Conservation (phyloP, 345 rosid species). For the Camelina hispida region DNA sequence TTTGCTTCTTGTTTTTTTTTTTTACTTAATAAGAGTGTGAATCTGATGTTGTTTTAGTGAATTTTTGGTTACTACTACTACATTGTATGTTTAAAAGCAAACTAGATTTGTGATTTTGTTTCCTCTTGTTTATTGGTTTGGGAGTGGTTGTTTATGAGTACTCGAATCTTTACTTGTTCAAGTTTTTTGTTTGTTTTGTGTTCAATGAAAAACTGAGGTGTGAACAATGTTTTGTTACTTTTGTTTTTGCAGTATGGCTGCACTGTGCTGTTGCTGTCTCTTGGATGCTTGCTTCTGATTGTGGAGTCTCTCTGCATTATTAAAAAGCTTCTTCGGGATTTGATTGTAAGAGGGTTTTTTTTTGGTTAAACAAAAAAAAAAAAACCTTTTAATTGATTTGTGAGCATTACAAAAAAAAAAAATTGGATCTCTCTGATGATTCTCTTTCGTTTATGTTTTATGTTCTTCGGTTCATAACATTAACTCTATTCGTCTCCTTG, state of each 20-base stretch:
- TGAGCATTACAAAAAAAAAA: not conserved
- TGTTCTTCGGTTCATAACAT: constrained; percentile 15
- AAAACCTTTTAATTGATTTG: not conserved
- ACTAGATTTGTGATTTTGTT: not conserved
- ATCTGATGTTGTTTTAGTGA: constrained; percentile 9
- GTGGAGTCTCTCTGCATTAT: not conserved
- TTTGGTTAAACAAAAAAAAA: constrained; percentile 23
- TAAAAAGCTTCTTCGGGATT: not conserved
- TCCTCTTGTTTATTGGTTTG: not conserved
- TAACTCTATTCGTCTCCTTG: constrained; percentile 14
- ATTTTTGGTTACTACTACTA: not conserved
- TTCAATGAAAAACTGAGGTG: not conserved
- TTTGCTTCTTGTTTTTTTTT: not conserved
- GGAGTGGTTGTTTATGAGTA: not conserved
- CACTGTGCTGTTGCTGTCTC: constrained; percentile 47
- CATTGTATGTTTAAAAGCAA: constrained; percentile 1
- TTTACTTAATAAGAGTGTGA: not conserved
- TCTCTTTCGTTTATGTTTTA: constrained; percentile 33
- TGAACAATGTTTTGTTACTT: not conserved
- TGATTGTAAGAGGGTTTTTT: constrained; percentile 6
- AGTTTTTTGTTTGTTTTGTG: not conserved
- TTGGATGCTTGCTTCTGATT: constrained; percentile 53
- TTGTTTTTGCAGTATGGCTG: constrained; percentile 53
- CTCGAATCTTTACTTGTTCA: not conserved
- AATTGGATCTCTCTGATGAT: not conserved